Evolutionary conservation across 78 protist species (phyloP), one percentile per base, ranked within the genome.

Genomic region (Neovahlkampfia damariscottae): DNA sequence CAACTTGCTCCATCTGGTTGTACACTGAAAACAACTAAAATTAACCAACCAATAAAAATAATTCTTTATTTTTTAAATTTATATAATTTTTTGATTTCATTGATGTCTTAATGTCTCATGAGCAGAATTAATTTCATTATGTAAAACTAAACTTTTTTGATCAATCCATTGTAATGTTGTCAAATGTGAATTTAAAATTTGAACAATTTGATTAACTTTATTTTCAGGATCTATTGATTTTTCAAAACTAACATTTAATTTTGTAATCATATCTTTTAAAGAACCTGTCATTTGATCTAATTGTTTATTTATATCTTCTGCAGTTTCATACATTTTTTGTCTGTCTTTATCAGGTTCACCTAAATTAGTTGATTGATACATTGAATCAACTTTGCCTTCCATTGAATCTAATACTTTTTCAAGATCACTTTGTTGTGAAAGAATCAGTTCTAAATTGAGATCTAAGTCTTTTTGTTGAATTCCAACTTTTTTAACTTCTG

Each of bases 331-430:
- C 34, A 34, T 10, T 19, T 69, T 10, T 10, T 69, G 19, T 10
- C 72, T 10, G 70, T 69, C 72, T n/a, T 69, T 19, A n/a, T 69
- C 72, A 19, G 72, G 72, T 10, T 29, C 70, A 29, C 34, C 70
- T 10, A 69, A 69, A 19, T 69, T 10, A 10, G 62, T 10, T 29
- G 19, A 10, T 19, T 10, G 19, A 10, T 29, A 10, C 19, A 10
- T 19, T 10, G 19, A 10, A 10, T 10, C 69, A 19, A 69, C 10
- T 34, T 69, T 34, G 19, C 62, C 72, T 34, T 69, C 72, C 62
- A 69, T 10, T 19, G 10, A 10, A 19, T 10, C 10, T 10, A 69
- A 34, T 19, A 10, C 10, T 19, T 69, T 19, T 19, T 10, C n/a
- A 10, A 69, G 72, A 19, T 69, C 34, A 19, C 34, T 69, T 34